Conservation (phyloP, 352 stramenopile genomes). For the Globisporangium orthogonon region DNA sequence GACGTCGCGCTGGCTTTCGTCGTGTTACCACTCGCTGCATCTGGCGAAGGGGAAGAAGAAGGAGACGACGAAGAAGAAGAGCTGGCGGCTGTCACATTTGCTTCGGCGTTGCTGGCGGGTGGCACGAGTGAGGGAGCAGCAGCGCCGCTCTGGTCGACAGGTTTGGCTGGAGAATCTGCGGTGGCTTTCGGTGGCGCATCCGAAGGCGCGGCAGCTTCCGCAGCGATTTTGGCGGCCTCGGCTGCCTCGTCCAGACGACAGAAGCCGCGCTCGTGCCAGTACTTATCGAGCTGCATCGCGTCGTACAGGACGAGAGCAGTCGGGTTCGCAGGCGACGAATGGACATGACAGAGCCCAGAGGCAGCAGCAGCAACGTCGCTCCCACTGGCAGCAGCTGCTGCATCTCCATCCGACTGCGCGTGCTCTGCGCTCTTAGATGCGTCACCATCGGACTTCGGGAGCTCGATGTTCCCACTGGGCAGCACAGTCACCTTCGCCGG, state of each 20-base stretch:
- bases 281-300: neutral
- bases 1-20: constrained; percentile 1
- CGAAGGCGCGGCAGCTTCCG: neutral
- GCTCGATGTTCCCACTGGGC: neutral
- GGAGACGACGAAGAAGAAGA: neutral
- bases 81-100: neutral
- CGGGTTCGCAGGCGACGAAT: neutral
- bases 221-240: neutral
- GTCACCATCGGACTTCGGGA: neutral
- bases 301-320: neutral
- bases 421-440: neutral
- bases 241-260: neutral
- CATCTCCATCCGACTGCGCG: neutral
- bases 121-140: neutral
- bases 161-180: neutral
- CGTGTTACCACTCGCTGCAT: neutral
- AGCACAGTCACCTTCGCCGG: neutral
- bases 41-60: neutral
- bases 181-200: neutral
- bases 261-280: neutral
- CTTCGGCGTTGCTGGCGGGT: neutral
- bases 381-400: neutral
- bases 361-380: neutral
- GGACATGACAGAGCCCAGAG: neutral
- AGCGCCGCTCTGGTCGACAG: neutral